These are phyloP conservation scores for Rubroshorea leprosula DNA, from an alignment of 345 rosid species.

Conservation along the genomic window DNA sequence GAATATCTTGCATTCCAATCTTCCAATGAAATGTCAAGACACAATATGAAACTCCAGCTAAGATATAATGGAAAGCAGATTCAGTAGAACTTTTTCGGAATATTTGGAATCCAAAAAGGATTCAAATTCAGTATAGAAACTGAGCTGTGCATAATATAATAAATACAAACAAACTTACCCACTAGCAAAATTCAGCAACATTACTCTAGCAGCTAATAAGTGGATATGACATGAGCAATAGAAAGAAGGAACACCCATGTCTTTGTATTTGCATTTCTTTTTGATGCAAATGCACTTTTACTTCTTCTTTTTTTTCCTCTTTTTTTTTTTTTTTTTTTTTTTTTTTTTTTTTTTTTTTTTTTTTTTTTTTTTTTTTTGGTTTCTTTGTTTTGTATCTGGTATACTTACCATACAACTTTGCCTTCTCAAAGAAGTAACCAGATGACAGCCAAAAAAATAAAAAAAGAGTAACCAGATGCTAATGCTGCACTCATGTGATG, in stretches of 20 bases:
- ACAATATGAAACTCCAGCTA: neutral
- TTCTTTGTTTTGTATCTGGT: neutral
- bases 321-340: too few relatives aligned
- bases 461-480: too few relatives aligned
- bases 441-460: neutral
- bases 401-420: conserved; percentile 12
- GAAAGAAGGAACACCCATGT: too few relatives aligned
- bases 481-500: conserved; percentile 5
- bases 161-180: neutral
- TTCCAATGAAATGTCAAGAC: neutral
- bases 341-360: too few relatives aligned
- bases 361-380: too few relatives aligned
- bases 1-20: neutral
- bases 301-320: too few relatives aligned
- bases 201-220: too few relatives aligned
- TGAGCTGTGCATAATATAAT: neutral
- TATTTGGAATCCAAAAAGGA: conserved; percentile 1
- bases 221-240: too few relatives aligned
- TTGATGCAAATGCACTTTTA: too few relatives aligned
- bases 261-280: too few relatives aligned
- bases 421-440: conserved; percentile 1
- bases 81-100: neutral
- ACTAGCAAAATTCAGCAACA: neutral
- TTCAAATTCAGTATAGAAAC: neutral
- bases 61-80: neutral